Percentiles rank a stretch among this genome's conserved stretches.
Evolutionary conservation across 192 early-diverging fungal genomes (phyloP).

Genomic region (Tieghemiomyces parasiticus): DNA sequence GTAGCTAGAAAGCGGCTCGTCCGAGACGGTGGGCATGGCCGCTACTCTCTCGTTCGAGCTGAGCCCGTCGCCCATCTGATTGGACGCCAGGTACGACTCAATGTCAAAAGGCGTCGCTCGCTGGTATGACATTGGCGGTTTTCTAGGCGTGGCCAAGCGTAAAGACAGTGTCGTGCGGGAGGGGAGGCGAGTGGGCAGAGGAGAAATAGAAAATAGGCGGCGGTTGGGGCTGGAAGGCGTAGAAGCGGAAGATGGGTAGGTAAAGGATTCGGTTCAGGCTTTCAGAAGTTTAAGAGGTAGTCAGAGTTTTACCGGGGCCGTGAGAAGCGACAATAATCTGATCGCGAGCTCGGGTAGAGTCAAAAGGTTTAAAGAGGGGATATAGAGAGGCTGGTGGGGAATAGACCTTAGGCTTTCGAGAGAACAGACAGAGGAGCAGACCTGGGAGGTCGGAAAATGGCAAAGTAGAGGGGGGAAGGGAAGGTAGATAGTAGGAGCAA

Average conservation of each 20-base stretch:
- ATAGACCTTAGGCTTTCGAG: too few relatives aligned
- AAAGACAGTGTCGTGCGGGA: neutral
- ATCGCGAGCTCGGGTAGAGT: too few relatives aligned
- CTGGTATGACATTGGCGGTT: neutral
- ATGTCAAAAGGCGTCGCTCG: neutral
- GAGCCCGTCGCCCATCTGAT: neutral
- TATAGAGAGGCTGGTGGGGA: too few relatives aligned
- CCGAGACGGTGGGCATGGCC: too few relatives aligned
- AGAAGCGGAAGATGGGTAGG: neutral
- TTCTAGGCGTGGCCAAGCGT: neutral
- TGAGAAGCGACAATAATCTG: too few relatives aligned
- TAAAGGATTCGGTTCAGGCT: neutral
- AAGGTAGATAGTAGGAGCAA: too few relatives aligned
- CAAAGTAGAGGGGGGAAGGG: too few relatives aligned
- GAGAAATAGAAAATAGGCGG: neutral
- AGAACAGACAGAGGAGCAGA: too few relatives aligned
- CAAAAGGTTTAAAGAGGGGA: too few relatives aligned
- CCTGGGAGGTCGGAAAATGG: too few relatives aligned
- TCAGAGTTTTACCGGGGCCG: neutral
- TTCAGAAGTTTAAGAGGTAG: neutral
- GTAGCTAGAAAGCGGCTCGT: too few relatives aligned
- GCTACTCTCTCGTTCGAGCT: too few relatives aligned
- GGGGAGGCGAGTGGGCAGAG: neutral
- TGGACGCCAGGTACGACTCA: neutral
- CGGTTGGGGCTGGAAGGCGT: neutral